Conservation (phyloP, 2,329 filamentous ascomycete genomes). For the Ilyonectria robusta region DNA sequence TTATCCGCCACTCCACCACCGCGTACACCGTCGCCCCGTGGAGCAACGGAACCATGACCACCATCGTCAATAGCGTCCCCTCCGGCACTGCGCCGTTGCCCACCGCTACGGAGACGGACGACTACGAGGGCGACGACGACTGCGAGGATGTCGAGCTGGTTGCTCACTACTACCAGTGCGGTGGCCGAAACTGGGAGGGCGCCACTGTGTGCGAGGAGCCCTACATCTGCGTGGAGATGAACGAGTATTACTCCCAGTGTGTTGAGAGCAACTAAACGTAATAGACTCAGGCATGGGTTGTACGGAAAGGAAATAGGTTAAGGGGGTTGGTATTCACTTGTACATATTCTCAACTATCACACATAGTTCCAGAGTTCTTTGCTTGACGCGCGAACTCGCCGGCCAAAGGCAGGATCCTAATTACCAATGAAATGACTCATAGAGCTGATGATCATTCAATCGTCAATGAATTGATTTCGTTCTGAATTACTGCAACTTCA, state of each 20-base stretch:
- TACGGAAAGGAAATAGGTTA: neutral
- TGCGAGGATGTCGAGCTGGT: slow-evolving; percentile 4
- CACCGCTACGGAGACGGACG: slow-evolving; percentile 30
- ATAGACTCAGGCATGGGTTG: neutral
- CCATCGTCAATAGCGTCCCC: slow-evolving; percentile 11
- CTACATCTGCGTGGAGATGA: slow-evolving; percentile 35
- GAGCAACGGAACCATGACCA: slow-evolving; percentile 39
- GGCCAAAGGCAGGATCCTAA: slow-evolving; percentile 31
- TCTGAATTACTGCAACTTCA: neutral
- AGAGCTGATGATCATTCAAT: neutral
- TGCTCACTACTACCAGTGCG: slow-evolving; percentile 43
- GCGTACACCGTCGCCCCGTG: slow-evolving; percentile 36
- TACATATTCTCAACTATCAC: slow-evolving; percentile 32
- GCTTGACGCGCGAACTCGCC: slow-evolving; percentile 35
- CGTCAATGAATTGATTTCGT: neutral
- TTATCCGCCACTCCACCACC: slow-evolving; percentile 39
- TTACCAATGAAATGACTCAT: neutral
- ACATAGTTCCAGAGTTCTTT: slow-evolving; percentile 25
- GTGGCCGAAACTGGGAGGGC: slow-evolving; percentile 37
- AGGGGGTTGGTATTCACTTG: slow-evolving; percentile 28
- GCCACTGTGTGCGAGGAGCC: slow-evolving; percentile 42
- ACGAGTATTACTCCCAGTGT: slow-evolving; percentile 43
- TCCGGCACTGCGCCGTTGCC: slow-evolving; percentile 34
- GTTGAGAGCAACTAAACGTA: slow-evolving; percentile 20
- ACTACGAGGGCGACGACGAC: neutral